phyloP scores from a whole-genome alignment of 106 monocot genomes.

The Amphibolis antarctica region DNA sequence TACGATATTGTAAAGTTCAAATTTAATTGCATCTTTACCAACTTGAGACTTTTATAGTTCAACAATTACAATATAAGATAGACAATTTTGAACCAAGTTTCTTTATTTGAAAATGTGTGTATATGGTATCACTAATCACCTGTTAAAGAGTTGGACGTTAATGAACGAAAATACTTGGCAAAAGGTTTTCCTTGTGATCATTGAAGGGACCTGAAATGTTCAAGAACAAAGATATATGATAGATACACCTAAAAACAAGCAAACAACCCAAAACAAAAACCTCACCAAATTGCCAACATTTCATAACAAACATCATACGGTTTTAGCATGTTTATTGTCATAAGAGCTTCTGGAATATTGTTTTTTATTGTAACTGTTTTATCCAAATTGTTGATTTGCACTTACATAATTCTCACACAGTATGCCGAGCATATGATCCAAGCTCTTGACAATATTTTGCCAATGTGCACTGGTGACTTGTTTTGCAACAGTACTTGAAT shows the following conservation, averaged over 20 bases:
- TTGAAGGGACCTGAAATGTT: conserved; percentile 55
- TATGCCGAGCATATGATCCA: conserved; percentile 40
- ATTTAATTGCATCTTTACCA: too few species aligned
- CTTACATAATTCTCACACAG: conserved; percentile 60
- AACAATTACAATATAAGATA: too few species aligned
- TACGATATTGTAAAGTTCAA: too few species aligned
- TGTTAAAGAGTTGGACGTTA: conserved; percentile 94
- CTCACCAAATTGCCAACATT: too few species aligned
- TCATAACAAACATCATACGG: too few species aligned
- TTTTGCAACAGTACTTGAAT: conserved; percentile 49
- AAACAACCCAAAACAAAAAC: too few species aligned
- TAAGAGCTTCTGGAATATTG: background rate
- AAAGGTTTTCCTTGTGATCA: conserved; percentile 77
- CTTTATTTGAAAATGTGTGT: background rate
- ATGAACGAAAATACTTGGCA: conserved; percentile 88
- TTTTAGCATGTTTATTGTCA: too few species aligned
- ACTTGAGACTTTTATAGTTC: background rate
- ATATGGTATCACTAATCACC: conserved; percentile 22
- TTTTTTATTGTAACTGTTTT: background rate
- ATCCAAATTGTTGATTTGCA: background rate
- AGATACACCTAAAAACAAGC: background rate
- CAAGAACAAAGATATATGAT: background rate
- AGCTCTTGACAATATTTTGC: conserved; percentile 76
- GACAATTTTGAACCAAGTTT: background rate
- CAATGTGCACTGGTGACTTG: conserved; percentile 83